These are phyloP conservation scores for Cadophora sp. DNA, from an alignment of 2,329 filamentous ascomycete genomes.

Conservation along the genomic window DNA sequence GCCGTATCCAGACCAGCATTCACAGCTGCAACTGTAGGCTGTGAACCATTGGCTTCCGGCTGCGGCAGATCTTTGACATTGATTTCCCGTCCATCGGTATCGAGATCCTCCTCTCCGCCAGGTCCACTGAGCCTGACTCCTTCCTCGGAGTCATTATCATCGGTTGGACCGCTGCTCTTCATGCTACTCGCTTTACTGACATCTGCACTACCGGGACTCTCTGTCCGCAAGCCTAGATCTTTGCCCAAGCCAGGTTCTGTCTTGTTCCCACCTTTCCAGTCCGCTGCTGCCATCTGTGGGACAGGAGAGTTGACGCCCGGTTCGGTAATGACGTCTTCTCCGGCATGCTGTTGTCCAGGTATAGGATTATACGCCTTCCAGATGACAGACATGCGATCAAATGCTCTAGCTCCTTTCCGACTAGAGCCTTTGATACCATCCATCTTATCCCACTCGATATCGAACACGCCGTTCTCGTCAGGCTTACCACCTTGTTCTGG, in stretches of 20 bases:
- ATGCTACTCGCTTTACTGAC: slow-evolving; percentile 78
- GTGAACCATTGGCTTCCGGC: slow-evolving; percentile 28
- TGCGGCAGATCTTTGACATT: slow-evolving; percentile 36
- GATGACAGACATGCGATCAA: slow-evolving; percentile 84
- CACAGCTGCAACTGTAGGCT: slow-evolving; percentile 34
- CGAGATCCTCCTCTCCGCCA: slow-evolving; percentile 38
- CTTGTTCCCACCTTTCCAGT: slow-evolving; percentile 72
- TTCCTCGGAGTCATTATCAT: slow-evolving; percentile 35
- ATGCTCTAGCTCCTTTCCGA: slow-evolving; percentile 79
- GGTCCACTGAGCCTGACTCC: slow-evolving; percentile 39
- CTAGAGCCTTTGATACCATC: slow-evolving; percentile 93
- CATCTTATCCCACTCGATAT: slow-evolving; percentile 78
- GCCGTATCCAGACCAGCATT: slow-evolving; percentile 40
- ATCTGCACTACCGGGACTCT: slow-evolving; percentile 68
- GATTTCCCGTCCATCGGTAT: slow-evolving; percentile 19
- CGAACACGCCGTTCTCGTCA: slow-evolving; percentile 73
- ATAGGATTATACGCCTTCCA: slow-evolving; percentile 65
- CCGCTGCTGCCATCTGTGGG: slow-evolving; percentile 67
- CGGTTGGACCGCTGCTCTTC: slow-evolving; percentile 45
- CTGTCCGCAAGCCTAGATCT: slow-evolving; percentile 71
- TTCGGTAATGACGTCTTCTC: slow-evolving; percentile 61
- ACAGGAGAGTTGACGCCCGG: slow-evolving; percentile 72
- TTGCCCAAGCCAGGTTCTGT: slow-evolving; percentile 60
- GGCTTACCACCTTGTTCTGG: slow-evolving; percentile 71
- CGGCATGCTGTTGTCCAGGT: slow-evolving; percentile 29